These are phyloP conservation scores for Geranium rotundifolium DNA, from an alignment of 345 rosid genomes.

Conservation along the genomic window DNA sequence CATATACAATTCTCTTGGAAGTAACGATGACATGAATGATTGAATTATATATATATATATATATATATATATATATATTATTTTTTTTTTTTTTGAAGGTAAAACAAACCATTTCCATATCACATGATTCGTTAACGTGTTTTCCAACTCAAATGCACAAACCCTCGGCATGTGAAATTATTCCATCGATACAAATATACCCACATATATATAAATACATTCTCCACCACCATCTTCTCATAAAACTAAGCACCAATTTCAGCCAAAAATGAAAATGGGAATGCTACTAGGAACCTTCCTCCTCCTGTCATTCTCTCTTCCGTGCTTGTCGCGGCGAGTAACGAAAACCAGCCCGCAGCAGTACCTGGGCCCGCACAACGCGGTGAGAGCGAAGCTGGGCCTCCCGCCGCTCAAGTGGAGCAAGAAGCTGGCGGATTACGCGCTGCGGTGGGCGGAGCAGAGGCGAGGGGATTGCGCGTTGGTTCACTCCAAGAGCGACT, in stretches of 20 bases:
- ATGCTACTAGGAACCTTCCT: constrained; percentile 12
- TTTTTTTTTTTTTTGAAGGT: no score
- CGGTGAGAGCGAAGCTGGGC: constrained; percentile 26
- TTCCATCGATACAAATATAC: constrained; percentile 9
- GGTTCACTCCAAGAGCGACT: constrained; percentile 38
- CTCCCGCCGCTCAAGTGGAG: constrained; percentile 52
- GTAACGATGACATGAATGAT: no score
- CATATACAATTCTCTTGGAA: no score
- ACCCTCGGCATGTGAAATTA: constrained; percentile 13
- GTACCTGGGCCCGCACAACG: constrained; percentile 38
- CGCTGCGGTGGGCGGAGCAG: constrained; percentile 28
- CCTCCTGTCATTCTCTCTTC: constrained; percentile 11
- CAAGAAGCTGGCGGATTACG: constrained; percentile 36
- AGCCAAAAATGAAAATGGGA: constrained; percentile 10
- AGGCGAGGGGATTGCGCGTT: constrained; percentile 34
- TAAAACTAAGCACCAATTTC: background rate
- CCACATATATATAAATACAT: background rate
- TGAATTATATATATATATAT: no score
- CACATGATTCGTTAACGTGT: constrained; percentile 17
- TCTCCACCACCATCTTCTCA: background rate
- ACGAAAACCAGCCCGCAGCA: constrained; percentile 15
- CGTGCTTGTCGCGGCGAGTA: background rate
- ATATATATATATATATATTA: no score
- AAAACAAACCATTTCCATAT: background rate
- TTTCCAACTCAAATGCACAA: constrained; percentile 16